Conservation (phyloP, 225 moss, liverwort and hornwort species). For the Thuidium tamariscinum region DNA sequence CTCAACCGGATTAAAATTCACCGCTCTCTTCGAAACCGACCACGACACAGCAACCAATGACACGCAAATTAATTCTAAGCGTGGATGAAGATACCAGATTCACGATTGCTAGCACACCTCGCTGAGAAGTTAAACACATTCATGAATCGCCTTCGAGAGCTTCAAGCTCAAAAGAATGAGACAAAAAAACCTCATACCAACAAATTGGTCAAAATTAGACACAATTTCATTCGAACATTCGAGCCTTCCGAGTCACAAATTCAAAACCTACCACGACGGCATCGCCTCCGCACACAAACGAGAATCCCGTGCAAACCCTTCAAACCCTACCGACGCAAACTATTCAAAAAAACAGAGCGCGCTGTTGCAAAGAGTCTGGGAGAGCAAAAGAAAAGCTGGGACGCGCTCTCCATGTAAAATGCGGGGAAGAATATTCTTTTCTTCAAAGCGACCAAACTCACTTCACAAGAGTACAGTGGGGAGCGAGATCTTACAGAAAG, state of each 20-base stretch:
- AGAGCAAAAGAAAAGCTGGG: not conserved
- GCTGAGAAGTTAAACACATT: not conserved
- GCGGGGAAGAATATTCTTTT: not conserved
- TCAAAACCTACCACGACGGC: not conserved
- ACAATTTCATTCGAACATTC: not conserved
- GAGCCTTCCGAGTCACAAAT: too few species aligned
- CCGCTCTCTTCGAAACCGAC: not conserved
- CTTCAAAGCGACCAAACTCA: not conserved
- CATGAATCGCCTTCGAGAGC: not conserved
- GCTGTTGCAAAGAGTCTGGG: not conserved
- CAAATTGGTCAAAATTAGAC: not conserved
- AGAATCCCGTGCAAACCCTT: not conserved
- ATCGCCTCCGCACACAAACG: not conserved
- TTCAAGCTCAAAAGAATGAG: not conserved
- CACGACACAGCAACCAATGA: not conserved
- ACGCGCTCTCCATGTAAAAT: not conserved
- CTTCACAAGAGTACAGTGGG: not conserved
- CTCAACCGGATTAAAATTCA: not conserved
- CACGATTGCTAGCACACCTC: not conserved
- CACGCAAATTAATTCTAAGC: not conserved
- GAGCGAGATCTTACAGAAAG: not conserved
- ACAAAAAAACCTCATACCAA: not conserved
- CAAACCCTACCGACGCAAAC: slow-evolving; percentile 13
- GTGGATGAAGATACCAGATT: not conserved
- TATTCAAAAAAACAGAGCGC: not conserved